phyloP scores from a whole-genome alignment of 176 grass and related monocot species.

The Oryza nivara region DNA sequence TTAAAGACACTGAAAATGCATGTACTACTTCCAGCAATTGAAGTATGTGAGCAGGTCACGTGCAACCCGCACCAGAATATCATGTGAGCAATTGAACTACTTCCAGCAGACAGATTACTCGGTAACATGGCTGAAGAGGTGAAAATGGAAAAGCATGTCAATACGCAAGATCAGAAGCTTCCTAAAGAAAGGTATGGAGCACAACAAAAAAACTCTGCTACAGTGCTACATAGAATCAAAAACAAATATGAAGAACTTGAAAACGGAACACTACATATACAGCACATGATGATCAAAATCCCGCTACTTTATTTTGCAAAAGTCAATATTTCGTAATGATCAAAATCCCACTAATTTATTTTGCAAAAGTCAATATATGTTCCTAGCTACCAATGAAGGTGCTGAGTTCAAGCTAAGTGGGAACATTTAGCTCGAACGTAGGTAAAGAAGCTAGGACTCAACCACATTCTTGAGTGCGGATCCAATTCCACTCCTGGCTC shows the following conservation, averaged over 20 bases:
- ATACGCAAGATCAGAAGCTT: background rate
- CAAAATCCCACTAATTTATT: background rate
- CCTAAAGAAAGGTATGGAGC: background rate
- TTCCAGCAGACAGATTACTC: background rate
- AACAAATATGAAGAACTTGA: background rate
- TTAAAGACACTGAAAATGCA: background rate
- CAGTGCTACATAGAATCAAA: background rate
- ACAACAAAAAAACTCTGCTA: conserved; percentile 5
- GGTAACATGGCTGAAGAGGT: background rate
- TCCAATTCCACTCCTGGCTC: background rate
- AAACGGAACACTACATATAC: background rate
- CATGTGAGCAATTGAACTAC: conserved; percentile 1
- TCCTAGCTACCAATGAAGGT: background rate
- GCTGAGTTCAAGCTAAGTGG: background rate
- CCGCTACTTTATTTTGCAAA: background rate
- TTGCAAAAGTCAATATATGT: background rate
- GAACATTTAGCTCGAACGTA: background rate
- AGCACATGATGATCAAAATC: background rate
- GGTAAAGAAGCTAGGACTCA: background rate
- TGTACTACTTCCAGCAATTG: background rate
- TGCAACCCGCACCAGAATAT: background rate
- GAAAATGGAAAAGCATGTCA: background rate
- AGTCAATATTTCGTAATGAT: no score
- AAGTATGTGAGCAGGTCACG: no score
- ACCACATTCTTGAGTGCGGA: background rate